Percentiles rank a stretch among this genome's conserved stretches.
These are phyloP conservation scores for Diaporthe vaccinii DNA, from an alignment of 2,329 filamentous ascomycete species.

Conservation along the genomic window DNA sequence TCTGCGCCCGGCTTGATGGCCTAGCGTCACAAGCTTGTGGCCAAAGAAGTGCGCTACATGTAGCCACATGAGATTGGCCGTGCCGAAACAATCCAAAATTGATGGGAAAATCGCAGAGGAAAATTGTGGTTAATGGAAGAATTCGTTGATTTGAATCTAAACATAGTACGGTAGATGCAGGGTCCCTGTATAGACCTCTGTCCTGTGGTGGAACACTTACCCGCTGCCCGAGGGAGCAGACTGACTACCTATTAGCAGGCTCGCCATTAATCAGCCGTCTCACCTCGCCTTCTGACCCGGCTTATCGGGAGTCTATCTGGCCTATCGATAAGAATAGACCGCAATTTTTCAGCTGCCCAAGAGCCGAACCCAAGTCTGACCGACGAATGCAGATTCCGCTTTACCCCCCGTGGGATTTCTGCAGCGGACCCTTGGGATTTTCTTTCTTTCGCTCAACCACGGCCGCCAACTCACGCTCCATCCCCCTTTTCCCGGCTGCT, in stretches of 20 bases:
- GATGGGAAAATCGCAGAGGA: background rate
- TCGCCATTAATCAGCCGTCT: slow-evolving; percentile 19
- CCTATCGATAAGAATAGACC: slow-evolving; percentile 25
- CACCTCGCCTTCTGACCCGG: background rate
- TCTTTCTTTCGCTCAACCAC: slow-evolving; percentile 23
- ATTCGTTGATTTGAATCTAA: background rate
- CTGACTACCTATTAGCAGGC: background rate
- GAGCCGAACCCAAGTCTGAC: slow-evolving; percentile 23
- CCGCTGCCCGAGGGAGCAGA: background rate
- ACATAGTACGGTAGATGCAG: background rate
- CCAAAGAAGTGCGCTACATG: too few relatives aligned
- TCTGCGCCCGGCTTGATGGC: too few relatives aligned
- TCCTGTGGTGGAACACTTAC: background rate
- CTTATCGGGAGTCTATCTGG: background rate
- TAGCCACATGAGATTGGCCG: too few relatives aligned
- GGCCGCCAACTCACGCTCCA: slow-evolving; percentile 9
- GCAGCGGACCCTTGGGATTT: slow-evolving; percentile 28
- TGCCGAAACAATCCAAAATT: background rate
- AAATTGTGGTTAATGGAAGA: background rate
- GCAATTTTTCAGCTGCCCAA: slow-evolving; percentile 32
- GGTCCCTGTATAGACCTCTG: background rate
- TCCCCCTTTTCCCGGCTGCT: slow-evolving; percentile 30
- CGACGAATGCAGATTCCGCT: slow-evolving; percentile 31
- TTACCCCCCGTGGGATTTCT: slow-evolving; percentile 24
- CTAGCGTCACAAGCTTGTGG: too few relatives aligned